Evolutionary conservation across 164 flowering plant genomes (phyloP).

Genomic region (Tetrastigma voinierianum): DNA sequence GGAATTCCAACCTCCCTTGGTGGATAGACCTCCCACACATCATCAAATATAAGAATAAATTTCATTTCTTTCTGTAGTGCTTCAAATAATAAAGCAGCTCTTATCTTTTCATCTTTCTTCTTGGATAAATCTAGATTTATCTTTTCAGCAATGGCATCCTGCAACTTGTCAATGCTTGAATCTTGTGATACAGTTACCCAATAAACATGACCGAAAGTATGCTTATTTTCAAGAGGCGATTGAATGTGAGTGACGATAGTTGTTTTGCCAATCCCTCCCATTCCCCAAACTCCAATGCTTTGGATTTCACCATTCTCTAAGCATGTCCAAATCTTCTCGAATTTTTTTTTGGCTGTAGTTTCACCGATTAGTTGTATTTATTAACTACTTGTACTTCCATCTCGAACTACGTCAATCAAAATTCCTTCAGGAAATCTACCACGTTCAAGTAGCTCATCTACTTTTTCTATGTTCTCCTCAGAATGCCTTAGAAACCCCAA

Average conservation of each 20-base stretch:
- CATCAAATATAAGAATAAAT: conserved; percentile 11
- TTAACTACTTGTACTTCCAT: no score
- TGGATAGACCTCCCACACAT: not conserved
- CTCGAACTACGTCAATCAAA: no score
- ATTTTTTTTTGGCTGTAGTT: no score
- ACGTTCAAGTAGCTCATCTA: no score
- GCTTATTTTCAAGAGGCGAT: not conserved
- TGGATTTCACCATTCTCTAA: not conserved
- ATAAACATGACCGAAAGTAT: not conserved
- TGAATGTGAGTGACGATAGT: not conserved
- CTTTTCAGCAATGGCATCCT: not conserved
- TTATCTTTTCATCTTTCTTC: not conserved
- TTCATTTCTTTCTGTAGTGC: not conserved
- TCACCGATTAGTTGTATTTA: no score
- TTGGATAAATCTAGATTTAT: not conserved
- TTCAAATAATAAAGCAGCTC: not conserved
- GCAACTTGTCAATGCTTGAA: not conserved
- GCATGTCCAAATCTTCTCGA: not conserved
- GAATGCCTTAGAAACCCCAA: no score
- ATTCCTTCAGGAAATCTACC: no score
- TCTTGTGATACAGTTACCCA: conserved; percentile 11
- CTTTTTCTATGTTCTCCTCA: no score
- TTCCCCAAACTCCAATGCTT: conserved; percentile 14
- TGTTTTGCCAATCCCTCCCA: conserved; percentile 18
- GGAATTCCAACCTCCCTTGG: conserved; percentile 9